A percentile compares a stretch with the other conserved stretches of the same genome.
Conservation (phyloP, 2,329 filamentous ascomycete species). For the Raffaelea ambrosiae region DNA sequence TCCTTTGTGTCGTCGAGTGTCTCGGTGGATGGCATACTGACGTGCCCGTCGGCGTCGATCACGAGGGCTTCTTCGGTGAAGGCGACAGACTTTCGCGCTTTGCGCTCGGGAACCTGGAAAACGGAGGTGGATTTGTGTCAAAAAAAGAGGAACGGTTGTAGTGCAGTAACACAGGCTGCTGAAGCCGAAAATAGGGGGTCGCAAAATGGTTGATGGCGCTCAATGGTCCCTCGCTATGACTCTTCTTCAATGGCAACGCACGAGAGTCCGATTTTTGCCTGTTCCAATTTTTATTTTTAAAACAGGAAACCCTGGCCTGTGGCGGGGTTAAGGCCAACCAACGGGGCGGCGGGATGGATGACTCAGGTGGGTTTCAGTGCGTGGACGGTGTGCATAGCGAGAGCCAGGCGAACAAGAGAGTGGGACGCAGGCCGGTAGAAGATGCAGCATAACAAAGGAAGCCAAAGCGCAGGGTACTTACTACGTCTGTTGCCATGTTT, state of each 20-base stretch:
- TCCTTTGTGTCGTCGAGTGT: slow-evolving; percentile 65
- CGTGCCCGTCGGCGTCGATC: slow-evolving; percentile 81
- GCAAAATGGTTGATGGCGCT: too few relatives aligned
- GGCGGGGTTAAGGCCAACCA: slow-evolving; percentile 9
- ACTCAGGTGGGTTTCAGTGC: slow-evolving; percentile 3
- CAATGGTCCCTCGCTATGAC: too few relatives aligned
- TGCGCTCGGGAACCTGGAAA: slow-evolving; percentile 11
- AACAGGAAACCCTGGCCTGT: not conserved
- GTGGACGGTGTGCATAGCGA: too few relatives aligned
- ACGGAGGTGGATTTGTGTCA: too few relatives aligned
- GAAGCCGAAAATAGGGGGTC: not conserved
- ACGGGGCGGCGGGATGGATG: slow-evolving; percentile 7
- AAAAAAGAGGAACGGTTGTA: too few relatives aligned
- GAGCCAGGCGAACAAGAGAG: too few relatives aligned
- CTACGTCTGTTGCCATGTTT: not conserved
- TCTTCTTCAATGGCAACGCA: too few relatives aligned
- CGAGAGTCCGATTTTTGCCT: slow-evolving; percentile 4
- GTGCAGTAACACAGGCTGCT: too few relatives aligned
- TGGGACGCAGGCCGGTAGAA: too few relatives aligned
- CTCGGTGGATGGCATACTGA: slow-evolving; percentile 62
- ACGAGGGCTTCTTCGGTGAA: slow-evolving; percentile 84
- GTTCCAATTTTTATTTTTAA: slow-evolving; percentile 2
- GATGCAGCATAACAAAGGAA: too few relatives aligned
- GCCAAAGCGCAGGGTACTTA: too few relatives aligned
- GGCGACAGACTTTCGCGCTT: slow-evolving; percentile 66